phyloP scores from a whole-genome alignment of 345 rosid species.

The Gossypium rotundifolium region DNA sequence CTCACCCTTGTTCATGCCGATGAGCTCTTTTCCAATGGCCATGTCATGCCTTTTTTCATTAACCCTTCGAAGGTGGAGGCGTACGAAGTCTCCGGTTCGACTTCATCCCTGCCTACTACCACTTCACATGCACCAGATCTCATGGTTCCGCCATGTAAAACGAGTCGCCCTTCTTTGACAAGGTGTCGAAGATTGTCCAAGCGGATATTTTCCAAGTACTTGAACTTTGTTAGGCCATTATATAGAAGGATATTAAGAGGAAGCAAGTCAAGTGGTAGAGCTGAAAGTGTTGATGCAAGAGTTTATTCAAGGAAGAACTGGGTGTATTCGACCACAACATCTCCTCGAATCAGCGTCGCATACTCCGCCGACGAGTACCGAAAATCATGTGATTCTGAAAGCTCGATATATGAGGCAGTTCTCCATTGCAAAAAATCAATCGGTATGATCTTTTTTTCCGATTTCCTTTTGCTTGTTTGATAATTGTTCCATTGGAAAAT shows the following conservation, averaged over 20 bases:
- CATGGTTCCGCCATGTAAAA: conserved; percentile 17
- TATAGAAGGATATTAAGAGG: conserved; percentile 43
- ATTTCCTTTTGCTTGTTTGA: background rate
- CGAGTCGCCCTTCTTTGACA: conserved; percentile 32
- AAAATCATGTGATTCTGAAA: conserved; percentile 76
- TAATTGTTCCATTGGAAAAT: background rate
- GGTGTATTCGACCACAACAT: conserved; percentile 50
- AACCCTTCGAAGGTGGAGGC: conserved; percentile 38
- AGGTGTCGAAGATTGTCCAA: conserved; percentile 53
- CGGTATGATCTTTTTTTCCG: conserved; percentile 27
- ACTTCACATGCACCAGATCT: conserved; percentile 25
- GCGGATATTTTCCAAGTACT: conserved; percentile 54
- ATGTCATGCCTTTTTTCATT: conserved; percentile 54
- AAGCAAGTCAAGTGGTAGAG: conserved; percentile 31
- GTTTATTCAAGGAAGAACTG: conserved; percentile 33
- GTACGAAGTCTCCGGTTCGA: conserved; percentile 23
- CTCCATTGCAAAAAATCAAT: conserved; percentile 93
- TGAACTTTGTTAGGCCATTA: conserved; percentile 66
- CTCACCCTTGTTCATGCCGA: conserved; percentile 68
- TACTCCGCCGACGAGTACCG: conserved; percentile 62
- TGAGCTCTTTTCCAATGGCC: conserved; percentile 78
- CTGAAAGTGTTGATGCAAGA: conserved; percentile 29
- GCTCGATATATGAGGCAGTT: conserved; percentile 90
- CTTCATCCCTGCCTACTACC: conserved; percentile 22
- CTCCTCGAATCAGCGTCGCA: conserved; percentile 65